phyloP scores from a whole-genome alignment of 805 yeast species.

The Yamadazyma philogaea region DNA sequence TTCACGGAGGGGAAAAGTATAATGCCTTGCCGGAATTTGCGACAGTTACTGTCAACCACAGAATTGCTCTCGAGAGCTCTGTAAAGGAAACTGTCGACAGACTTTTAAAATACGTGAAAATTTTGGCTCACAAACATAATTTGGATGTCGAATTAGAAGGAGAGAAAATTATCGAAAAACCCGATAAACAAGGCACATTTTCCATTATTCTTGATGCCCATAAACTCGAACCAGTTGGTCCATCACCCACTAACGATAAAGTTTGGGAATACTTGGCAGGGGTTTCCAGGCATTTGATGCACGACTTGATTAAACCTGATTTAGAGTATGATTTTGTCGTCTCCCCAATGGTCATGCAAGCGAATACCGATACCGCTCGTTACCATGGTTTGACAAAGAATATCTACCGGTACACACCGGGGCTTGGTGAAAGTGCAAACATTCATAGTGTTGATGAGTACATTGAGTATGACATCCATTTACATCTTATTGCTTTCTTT shows the following conservation, averaged over 20 bases:
- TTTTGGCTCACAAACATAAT: constrained; percentile 26
- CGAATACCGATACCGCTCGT: constrained; percentile 60
- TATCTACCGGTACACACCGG: constrained; percentile 49
- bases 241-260: constrained; percentile 38
- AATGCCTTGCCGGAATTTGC: constrained; percentile 40
- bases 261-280: constrained; percentile 62
- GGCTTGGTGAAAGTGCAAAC: constrained; percentile 13
- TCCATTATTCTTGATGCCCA: constrained; percentile 13
- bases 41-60: constrained; percentile 29
- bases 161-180: constrained; percentile 10
- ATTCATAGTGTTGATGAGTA: constrained; percentile 39
- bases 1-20: constrained; percentile 37
- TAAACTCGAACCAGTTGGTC: constrained; percentile 44
- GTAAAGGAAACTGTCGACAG: constrained; percentile 21
- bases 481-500: constrained; percentile 34
- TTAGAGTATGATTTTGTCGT: constrained; percentile 28
- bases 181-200: constrained; percentile 20
- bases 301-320: constrained; percentile 46
- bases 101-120: constrained; percentile 21
- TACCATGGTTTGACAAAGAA: constrained; percentile 56
- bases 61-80: constrained; percentile 31
- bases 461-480: constrained; percentile 29
- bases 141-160: constrained; percentile 24
- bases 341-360: constrained; percentile 52
- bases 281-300: constrained; percentile 57